Conservation (phyloP, 1,139 yeast species). For the Saccharomycopsis hybrid region DNA sequence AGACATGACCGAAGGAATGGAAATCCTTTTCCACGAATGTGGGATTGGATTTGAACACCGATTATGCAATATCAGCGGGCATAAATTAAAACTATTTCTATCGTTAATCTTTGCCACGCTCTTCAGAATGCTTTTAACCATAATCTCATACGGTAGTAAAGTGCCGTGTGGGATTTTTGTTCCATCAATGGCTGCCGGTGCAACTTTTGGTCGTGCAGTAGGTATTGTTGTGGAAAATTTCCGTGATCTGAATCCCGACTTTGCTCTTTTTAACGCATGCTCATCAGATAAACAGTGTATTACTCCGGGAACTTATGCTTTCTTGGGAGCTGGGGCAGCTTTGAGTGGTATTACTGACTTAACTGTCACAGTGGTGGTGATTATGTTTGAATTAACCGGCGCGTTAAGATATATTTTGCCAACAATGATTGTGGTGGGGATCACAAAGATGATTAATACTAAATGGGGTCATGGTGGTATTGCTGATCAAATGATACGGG, state of each 20-base stretch:
- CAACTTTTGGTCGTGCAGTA: conserved; percentile 82
- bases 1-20: conserved; percentile 97
- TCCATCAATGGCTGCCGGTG: conserved; percentile 96
- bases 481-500: conserved; percentile 89
- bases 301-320: conserved; percentile 91
- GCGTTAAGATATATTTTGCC: conserved; percentile 81
- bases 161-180: conserved; percentile 96
- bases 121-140: conserved; percentile 63
- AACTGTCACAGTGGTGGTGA: conserved; percentile 87
- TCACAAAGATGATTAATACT: conserved; percentile 75
- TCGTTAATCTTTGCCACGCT: conserved; percentile 67
- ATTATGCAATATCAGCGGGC: conserved; percentile 43
- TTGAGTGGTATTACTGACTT: conserved; percentile 89
- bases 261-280: conserved; percentile 41
- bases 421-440: conserved; percentile 91
- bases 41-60: conserved; percentile 39
- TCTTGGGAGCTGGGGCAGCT: conserved; percentile 96
- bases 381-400: conserved; percentile 94
- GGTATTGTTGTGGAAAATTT: conserved; percentile 64
- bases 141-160: conserved; percentile 83
- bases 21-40: conserved; percentile 81
- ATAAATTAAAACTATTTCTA: conserved; percentile 29
- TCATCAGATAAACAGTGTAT: conserved; percentile 47
- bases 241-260: conserved; percentile 37
- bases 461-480: conserved; percentile 79